Percentiles rank a stretch among this genome's conserved stretches.
phyloP scores from a whole-genome alignment of 208 protist species.

The Leishmania major region DNA sequence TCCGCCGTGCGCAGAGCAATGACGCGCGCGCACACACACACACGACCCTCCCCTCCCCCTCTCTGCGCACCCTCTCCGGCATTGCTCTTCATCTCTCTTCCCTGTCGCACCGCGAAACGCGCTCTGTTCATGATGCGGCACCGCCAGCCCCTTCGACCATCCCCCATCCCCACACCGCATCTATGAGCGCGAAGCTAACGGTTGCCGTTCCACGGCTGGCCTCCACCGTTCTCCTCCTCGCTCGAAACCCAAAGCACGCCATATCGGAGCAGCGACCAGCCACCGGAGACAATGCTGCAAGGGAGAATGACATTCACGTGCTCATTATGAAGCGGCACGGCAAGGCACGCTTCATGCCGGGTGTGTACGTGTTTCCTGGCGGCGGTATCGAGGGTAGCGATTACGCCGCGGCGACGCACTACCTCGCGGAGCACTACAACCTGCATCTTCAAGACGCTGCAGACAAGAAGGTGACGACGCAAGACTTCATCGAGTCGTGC shows the following conservation, averaged over 20 bases:
- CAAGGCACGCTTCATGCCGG: conserved; percentile 63
- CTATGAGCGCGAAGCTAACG: conserved; percentile 14
- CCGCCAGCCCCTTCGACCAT: not conserved
- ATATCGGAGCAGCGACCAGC: not conserved
- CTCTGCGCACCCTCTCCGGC: not conserved
- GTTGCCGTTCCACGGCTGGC: conserved; percentile 41
- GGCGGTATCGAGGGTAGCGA: conserved; percentile 51
- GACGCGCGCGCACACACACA: not conserved
- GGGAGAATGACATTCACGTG: conserved; percentile 42
- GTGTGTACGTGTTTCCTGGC: conserved; percentile 62
- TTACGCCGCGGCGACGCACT: conserved; percentile 9
- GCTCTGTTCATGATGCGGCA: not conserved
- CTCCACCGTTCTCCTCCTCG: conserved; percentile 48
- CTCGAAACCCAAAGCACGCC: conserved; percentile 3
- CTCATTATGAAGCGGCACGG: conserved; percentile 63
- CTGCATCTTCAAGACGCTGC: not conserved
- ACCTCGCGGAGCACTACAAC: conserved; percentile 4
- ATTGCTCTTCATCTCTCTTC: not conserved
- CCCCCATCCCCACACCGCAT: not conserved
- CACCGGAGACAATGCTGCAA: not conserved
- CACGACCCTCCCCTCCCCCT: not conserved
- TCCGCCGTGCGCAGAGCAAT: not conserved
- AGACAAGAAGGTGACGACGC: not conserved
- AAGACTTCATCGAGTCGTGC: conserved; percentile 20
- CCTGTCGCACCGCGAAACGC: not conserved